phyloP scores from a whole-genome alignment of 805 yeast genomes.

The Myxozyma nipponensis region DNA sequence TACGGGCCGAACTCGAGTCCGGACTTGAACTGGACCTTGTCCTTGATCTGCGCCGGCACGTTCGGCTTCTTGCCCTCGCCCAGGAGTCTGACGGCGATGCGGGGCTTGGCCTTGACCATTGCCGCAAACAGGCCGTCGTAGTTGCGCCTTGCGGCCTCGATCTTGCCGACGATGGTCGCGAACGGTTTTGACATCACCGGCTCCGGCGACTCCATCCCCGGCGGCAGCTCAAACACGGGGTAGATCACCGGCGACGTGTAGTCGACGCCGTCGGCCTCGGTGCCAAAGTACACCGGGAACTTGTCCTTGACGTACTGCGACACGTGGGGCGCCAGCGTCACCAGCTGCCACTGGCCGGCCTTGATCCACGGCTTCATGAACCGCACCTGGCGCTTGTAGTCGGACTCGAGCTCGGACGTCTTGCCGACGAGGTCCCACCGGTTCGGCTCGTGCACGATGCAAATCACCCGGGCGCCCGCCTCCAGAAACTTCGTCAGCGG shows the following conservation, averaged over 20 bases:
- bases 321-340: conserved; percentile 22
- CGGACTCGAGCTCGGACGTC: not conserved
- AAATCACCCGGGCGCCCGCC: conserved; percentile 17
- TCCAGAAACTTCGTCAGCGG: conserved; percentile 3
- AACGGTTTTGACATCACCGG: conserved; percentile 7
- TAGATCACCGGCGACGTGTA: conserved; percentile 13
- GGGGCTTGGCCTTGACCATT: conserved; percentile 7
- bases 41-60: conserved; percentile 9
- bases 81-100: conserved; percentile 10
- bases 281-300: conserved; percentile 11
- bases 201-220: conserved; percentile 4
- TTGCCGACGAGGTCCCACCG: conserved; percentile 9
- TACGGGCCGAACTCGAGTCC: conserved; percentile 19
- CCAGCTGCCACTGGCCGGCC: conserved; percentile 15
- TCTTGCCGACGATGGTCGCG: conserved; percentile 21
- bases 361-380: conserved; percentile 18
- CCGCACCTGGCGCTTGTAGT: conserved; percentile 6
- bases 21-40: conserved; percentile 2
- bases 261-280: conserved; percentile 2
- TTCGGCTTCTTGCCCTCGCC: conserved; percentile 13
- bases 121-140: conserved; percentile 16
- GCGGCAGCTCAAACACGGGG: conserved; percentile 19
- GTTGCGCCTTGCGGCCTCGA: conserved; percentile 27
- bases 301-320: conserved; percentile 10
- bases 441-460: conserved; percentile 22